Percentiles rank a stretch among this genome's conserved stretches.
phyloP scores from a whole-genome alignment of 169 alveolate genomes.

The Theileria sp. region DNA sequence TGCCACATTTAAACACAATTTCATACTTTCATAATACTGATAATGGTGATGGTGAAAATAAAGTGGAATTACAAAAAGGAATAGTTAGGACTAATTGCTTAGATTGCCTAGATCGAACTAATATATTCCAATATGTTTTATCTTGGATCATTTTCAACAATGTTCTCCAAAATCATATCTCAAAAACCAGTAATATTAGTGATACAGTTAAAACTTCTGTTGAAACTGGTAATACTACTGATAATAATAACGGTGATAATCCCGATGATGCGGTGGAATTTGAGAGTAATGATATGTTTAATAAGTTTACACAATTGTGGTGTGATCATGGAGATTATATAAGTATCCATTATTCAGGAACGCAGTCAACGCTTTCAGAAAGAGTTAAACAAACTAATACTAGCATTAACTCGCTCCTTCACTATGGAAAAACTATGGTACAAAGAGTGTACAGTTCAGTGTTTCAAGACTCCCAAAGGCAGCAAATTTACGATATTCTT shows the following conservation, averaged over 20 bases:
- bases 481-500: slow-evolving; percentile 17
- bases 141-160: slow-evolving; percentile 71
- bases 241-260: background rate
- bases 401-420: slow-evolving; percentile 23
- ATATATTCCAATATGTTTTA: slow-evolving; percentile 90
- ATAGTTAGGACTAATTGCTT: slow-evolving; percentile 94
- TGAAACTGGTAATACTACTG: background rate
- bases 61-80: slow-evolving; percentile 85
- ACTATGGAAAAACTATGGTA: slow-evolving; percentile 48
- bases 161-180: slow-evolving; percentile 6
- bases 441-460: slow-evolving; percentile 36
- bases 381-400: slow-evolving; percentile 76
- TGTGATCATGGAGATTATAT: slow-evolving; percentile 91
- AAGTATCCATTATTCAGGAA: slow-evolving; percentile 90
- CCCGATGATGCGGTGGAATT: background rate
- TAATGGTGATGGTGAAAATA: background rate
- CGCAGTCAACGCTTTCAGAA: slow-evolving; percentile 88
- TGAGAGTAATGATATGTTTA: slow-evolving; percentile 34
- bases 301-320: slow-evolving; percentile 76
- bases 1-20: slow-evolving; percentile 27
- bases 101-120: slow-evolving; percentile 96
- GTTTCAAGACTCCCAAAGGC: slow-evolving; percentile 47
- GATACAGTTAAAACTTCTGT: background rate
- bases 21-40: slow-evolving; percentile 45
- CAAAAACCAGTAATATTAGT: background rate